Evolutionary conservation across 805 yeast species (phyloP).

Genomic region (Yarrowia phangngaensis): DNA sequence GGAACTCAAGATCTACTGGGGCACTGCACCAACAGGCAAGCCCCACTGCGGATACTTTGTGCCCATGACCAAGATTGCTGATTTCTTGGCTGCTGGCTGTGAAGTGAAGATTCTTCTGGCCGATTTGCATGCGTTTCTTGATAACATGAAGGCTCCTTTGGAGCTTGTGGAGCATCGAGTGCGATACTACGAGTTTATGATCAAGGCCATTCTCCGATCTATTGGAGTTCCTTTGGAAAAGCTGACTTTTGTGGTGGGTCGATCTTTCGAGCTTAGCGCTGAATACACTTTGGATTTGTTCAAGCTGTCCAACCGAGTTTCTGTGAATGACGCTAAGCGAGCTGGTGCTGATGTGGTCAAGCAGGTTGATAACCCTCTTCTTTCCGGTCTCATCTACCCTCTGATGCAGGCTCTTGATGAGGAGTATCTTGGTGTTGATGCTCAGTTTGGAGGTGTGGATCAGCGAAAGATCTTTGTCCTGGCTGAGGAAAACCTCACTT

Average conservation of each 20-base stretch:
- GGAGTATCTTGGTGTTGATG: constrained; percentile 81
- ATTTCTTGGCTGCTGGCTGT: constrained; percentile 93
- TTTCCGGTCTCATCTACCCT: constrained; percentile 93
- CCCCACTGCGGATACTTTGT: constrained; percentile 99
- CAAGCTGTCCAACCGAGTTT: constrained; percentile 74
- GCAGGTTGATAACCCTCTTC: constrained; percentile 89
- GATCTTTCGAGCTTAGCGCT: constrained; percentile 76
- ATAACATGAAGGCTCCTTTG: constrained; percentile 96
- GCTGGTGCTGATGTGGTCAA: constrained; percentile 99
- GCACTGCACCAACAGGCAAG: constrained; percentile 98
- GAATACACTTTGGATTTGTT: constrained; percentile 87
- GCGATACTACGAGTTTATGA: constrained; percentile 75
- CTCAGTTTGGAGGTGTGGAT: constrained; percentile 98
- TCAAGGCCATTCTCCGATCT: constrained; percentile 79
- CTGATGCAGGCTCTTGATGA: constrained; percentile 99
- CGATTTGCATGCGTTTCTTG: constrained; percentile 93
- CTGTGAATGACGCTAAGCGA: constrained; percentile 94
- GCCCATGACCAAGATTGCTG: constrained; percentile 94
- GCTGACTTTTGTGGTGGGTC: constrained; percentile 78
- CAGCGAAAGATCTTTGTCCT: constrained; percentile 96
- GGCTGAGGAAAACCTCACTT: constrained; percentile 89
- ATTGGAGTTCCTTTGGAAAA: constrained; percentile 90
- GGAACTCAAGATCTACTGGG: constrained; percentile 91
- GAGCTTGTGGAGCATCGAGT: constrained; percentile 89
- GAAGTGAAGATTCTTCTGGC: constrained; percentile 89